phyloP scores from a whole-genome alignment of 2,329 filamentous ascomycete genomes.

The Apiospora arundinis region DNA sequence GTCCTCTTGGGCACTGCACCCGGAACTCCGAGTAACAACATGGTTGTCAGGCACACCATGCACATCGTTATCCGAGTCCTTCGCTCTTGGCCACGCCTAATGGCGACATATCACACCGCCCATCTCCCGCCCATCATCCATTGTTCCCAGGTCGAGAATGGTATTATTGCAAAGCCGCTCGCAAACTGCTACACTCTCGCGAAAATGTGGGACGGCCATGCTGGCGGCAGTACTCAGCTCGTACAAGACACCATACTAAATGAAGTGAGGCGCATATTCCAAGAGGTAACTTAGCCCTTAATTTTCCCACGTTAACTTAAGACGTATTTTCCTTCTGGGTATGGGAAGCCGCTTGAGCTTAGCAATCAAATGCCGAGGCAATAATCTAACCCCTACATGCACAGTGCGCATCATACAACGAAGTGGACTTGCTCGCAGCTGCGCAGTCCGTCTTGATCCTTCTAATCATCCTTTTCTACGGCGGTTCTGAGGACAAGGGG shows the following conservation, averaged over 20 bases:
- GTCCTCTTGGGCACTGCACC: neutral
- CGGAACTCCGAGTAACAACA: neutral
- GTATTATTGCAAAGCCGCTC: neutral
- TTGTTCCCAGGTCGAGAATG: neutral
- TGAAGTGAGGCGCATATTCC: neutral
- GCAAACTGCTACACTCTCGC: neutral
- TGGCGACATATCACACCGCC: conserved; percentile 24
- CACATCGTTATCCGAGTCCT: conserved; percentile 27
- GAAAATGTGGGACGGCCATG: neutral
- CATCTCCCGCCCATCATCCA: conserved; percentile 30
- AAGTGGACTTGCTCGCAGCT: neutral
- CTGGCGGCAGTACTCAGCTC: neutral
- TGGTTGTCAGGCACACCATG: conserved; percentile 25
- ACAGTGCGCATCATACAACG: neutral
- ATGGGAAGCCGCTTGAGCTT: neutral
- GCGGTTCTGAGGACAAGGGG: neutral
- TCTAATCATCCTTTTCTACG: neutral
- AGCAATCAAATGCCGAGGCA: neutral
- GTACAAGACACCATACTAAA: neutral
- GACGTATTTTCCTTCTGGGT: neutral
- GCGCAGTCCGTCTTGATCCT: neutral
- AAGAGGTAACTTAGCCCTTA: neutral
- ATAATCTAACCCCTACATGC: neutral
- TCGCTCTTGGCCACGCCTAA: conserved; percentile 28
- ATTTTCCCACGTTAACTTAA: neutral